Conservation (phyloP, 2,329 filamentous ascomycete species). For the Tolypocladium nubicola region DNA sequence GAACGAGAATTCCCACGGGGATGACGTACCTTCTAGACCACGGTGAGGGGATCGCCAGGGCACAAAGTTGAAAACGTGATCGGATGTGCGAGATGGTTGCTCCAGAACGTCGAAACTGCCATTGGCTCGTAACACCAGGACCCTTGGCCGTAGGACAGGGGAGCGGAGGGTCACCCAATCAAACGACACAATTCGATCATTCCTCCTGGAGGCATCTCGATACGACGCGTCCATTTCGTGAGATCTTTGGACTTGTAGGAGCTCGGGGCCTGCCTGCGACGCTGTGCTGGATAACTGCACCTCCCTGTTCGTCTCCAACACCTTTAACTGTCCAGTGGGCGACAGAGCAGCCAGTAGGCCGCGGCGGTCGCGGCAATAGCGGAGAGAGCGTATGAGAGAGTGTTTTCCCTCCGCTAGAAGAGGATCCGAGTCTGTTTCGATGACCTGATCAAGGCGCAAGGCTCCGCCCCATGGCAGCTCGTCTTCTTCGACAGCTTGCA, state of each 20-base stretch:
- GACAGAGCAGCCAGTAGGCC: constrained; percentile 53
- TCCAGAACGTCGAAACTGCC: constrained; percentile 52
- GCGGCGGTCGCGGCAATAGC: constrained; percentile 51
- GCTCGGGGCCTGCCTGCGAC: constrained; percentile 41
- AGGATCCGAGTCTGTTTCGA: constrained; percentile 42
- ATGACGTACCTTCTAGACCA: constrained; percentile 38
- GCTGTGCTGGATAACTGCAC: constrained; percentile 25
- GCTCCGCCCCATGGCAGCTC: constrained; percentile 53
- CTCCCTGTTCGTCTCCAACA: constrained; percentile 48
- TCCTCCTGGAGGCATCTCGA: constrained; percentile 37
- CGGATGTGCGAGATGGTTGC: constrained; percentile 46
- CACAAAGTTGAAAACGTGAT: constrained; percentile 49
- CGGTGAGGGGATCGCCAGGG: constrained; percentile 51
- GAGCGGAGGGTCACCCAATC: constrained; percentile 55
- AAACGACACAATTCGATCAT: constrained; percentile 55
- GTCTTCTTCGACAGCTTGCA: constrained; percentile 48
- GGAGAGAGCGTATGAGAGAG: constrained; percentile 51
- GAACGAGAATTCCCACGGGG: no score
- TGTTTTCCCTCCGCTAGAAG: constrained; percentile 42
- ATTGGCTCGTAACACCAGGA: constrained; percentile 49
- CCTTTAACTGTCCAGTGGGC: constrained; percentile 51
- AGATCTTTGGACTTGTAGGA: constrained; percentile 48
- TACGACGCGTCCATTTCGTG: constrained; percentile 53
- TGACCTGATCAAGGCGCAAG: constrained; percentile 45
- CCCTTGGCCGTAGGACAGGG: constrained; percentile 43